phyloP scores from a whole-genome alignment of 2,329 filamentous ascomycete genomes.

The Stachybotrys chlorohalonatus region DNA sequence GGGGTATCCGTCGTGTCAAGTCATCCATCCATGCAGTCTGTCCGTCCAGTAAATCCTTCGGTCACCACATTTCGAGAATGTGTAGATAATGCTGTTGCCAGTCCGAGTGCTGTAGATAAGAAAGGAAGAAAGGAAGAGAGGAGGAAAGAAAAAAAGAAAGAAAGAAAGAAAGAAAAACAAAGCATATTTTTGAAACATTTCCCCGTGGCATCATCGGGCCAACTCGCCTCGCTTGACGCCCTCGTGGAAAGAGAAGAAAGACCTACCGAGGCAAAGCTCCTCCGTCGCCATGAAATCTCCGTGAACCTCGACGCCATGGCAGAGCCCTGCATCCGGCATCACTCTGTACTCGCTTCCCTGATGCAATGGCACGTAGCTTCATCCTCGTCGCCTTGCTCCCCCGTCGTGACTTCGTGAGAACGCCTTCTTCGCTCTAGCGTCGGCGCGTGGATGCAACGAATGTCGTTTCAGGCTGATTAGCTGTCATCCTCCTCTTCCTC shows the following conservation, averaged over 20 bases:
- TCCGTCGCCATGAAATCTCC: background rate
- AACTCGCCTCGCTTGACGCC: slow-evolving; percentile 7
- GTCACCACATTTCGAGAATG: slow-evolving; percentile 8
- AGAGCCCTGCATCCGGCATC: no score
- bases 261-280: no score
- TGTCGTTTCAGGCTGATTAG: slow-evolving; percentile 18
- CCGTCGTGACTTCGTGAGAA: no score
- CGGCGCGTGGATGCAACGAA: background rate
- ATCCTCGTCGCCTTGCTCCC: no score
- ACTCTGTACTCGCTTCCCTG: no score
- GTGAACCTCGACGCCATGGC: no score
- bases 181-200: slow-evolving; percentile 1
- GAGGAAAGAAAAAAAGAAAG: slow-evolving; percentile 8
- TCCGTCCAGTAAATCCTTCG: slow-evolving; percentile 23
- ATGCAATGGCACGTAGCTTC: no score
- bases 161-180: slow-evolving; percentile 6
- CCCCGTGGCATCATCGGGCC: background rate
- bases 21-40: slow-evolving; percentile 33
- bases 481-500: slow-evolving; percentile 37
- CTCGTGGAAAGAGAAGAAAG: slow-evolving; percentile 4
- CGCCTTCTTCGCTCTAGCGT: no score
- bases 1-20: slow-evolving; percentile 35
- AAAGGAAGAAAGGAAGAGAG: slow-evolving; percentile 7
- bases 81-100: slow-evolving; percentile 27
- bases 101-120: slow-evolving; percentile 25